Evolutionary conservation across 371 early-diverging fungal genomes (phyloP), one percentile per base, ranked within the genome.

Genomic region (Batrachochytrium dendrobatidis): DNA sequence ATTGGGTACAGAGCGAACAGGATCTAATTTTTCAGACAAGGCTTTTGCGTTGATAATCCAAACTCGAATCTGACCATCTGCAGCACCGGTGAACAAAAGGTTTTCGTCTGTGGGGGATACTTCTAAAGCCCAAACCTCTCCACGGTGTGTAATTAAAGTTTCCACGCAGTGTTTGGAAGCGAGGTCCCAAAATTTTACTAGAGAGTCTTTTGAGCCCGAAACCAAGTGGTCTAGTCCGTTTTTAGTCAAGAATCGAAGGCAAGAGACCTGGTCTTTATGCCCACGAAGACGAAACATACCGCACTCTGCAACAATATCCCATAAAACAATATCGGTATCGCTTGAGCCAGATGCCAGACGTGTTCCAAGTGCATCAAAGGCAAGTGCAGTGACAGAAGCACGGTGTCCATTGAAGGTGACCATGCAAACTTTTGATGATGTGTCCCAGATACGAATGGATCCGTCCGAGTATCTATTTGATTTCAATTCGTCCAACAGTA

Each of bases 151-250:
- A 2, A 92, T 87, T 33, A 94, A 61, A 22, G 97, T 98, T 65
- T 98, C 94, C 52, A 94, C 86, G 69, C 98, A 98, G 67, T 90
- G 90, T 65, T 87, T 87, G 22, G 90, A 87, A 39, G 86, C 79
- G 50, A 96, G 73, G 70, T 96, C 97, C 97, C 97, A 98, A 44
- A 94, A 69, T 75, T 95, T 95, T 59, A 98, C 70, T 66, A 94
- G 80, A 17, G 95, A 90, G 71, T 98, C 98, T 70, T 96, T 98
- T 55, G 91, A 89, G 29, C 86, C 73, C 15, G 90, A 91, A 24
- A 96, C 64, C 35, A 97, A 60, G 61, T 90, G 90, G 15, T 88
- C 87, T 31, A 67, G 67, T 6, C 52, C 62, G 50, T 30, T 68
- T 59, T 45, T 54, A 51, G 18, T 56, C 22, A 61, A 45, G 64